These are phyloP conservation scores for Exophiala sideris DNA, from an alignment of 2,329 filamentous ascomycete species.

Conservation along the genomic window DNA sequence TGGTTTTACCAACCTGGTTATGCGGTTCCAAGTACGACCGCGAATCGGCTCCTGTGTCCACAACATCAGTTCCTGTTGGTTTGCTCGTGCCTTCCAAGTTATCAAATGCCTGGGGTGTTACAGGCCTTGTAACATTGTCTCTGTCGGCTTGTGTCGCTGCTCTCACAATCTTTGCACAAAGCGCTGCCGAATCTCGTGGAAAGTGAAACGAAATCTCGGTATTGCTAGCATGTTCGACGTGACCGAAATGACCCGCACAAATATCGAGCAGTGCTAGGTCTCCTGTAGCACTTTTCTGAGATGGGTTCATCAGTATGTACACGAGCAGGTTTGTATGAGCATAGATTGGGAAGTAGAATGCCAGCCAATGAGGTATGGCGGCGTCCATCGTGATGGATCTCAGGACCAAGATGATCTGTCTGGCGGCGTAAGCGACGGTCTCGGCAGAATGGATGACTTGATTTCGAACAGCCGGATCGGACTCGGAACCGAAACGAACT, in stretches of 20 bases:
- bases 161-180: constrained; percentile 2
- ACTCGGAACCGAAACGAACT: not conserved
- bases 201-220: constrained; percentile 3
- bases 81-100: not conserved
- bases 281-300: not conserved
- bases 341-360: constrained; percentile 7
- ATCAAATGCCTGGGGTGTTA: not conserved
- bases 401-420: constrained; percentile 6
- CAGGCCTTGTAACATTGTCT: not conserved
- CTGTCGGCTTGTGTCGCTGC: not conserved
- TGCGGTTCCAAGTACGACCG: not conserved
- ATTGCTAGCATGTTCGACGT: not conserved
- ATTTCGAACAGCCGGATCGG: not conserved
- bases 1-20: not conserved
- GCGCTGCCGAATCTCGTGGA: constrained; percentile 2
- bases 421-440: constrained; percentile 2
- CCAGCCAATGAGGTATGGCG: constrained; percentile 2
- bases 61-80: not conserved
- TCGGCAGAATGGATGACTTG: constrained; percentile 2
- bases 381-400: not conserved
- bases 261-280: constrained; percentile 5
- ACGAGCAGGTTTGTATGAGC: constrained; percentile 4
- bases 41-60: not conserved
- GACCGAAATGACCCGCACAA: constrained; percentile 4
- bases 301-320: constrained; percentile 1